Base-by-base conservation (phyloP, 148 eudicot genomes). In the Fagopyrum esculentum region DNA sequence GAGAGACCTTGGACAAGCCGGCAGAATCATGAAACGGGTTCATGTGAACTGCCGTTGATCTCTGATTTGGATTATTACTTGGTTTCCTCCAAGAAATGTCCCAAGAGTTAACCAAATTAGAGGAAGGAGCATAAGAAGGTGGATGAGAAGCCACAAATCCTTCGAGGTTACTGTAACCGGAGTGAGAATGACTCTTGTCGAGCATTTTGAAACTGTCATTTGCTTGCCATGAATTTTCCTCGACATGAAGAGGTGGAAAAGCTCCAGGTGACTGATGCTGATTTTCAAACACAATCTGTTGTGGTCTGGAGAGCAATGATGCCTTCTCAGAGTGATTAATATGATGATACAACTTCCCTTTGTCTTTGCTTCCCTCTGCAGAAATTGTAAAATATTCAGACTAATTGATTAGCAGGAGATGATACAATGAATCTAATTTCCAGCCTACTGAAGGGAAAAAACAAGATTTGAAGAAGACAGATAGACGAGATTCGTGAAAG, bases 281-380 rank as follows among this genome's bases (percentile, higher is more conserved):
- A 71, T 82, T 81, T 74, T 81, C 82, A 61, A 74, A 76, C 78
- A 78, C 73, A 60, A 74, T 30, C 74, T 77, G 84, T 7, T 68
- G 70, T 52, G 80, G 77, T 63, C 78, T 81, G 48, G 86, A 80
- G 68, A 87, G 79, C 69, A 73, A 29, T 26, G 79, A 78, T 19
- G 76, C 73, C 76, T 85, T 84, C 40, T 86, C 87, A 13, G 77
- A 75, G 80, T 85, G 79, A 63, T 72, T 64, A 74, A 82, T 85
- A 69, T 74, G 88, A 78, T 83, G 59, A 48, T 78, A 22, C 71
- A 80, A 78, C 78, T 74, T 78, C 69, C 73, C 64, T 72, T 78
- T 78, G 69, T 76, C 75, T 81, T 78, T 88, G 73, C 75, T 74
- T 73, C 76, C 81, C 57, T 91, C 98, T 94, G 88, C 22, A 79